Percentiles rank a stretch among this genome's conserved stretches.
Conservation (phyloP, 2,329 filamentous ascomycete genomes). For the Xylaria sp. region DNA sequence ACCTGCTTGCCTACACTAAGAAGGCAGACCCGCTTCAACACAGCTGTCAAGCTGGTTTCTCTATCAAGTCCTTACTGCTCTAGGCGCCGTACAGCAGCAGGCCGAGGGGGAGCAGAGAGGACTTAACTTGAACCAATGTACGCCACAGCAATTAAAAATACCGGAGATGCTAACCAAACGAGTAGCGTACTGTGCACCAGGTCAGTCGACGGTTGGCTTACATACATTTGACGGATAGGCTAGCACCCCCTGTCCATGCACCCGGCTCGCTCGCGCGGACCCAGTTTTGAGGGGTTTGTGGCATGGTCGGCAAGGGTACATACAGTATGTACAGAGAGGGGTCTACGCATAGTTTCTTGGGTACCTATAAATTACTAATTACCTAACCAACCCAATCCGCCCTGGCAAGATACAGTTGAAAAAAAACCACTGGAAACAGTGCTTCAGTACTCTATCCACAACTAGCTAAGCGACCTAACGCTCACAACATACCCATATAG, state of each 20-base stretch:
- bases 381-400: background rate
- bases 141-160: background rate
- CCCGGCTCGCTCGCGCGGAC: slow-evolving; percentile 7
- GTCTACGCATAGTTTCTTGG: background rate
- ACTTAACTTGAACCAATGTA: background rate
- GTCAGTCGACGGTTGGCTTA: background rate
- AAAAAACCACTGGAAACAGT: background rate
- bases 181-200: background rate
- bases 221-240: slow-evolving; percentile 2
- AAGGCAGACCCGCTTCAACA: slow-evolving; percentile 3
- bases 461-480: background rate
- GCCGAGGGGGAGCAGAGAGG: background rate
- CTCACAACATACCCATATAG: no score
- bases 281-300: slow-evolving; percentile 18
- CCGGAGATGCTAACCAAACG: background rate
- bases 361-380: background rate
- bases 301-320: slow-evolving; percentile 17
- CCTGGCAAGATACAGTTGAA: no score
- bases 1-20: background rate
- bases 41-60: background rate
- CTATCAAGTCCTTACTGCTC: background rate
- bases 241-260: background rate
- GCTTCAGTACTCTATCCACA: background rate
- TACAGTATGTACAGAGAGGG: slow-evolving; percentile 3
- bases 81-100: background rate